A percentile compares a stretch with the other conserved stretches of the same genome.
These are phyloP conservation scores for Ceratocystis albifundus DNA, from an alignment of 2,329 filamentous ascomycete genomes.

Conservation along the genomic window DNA sequence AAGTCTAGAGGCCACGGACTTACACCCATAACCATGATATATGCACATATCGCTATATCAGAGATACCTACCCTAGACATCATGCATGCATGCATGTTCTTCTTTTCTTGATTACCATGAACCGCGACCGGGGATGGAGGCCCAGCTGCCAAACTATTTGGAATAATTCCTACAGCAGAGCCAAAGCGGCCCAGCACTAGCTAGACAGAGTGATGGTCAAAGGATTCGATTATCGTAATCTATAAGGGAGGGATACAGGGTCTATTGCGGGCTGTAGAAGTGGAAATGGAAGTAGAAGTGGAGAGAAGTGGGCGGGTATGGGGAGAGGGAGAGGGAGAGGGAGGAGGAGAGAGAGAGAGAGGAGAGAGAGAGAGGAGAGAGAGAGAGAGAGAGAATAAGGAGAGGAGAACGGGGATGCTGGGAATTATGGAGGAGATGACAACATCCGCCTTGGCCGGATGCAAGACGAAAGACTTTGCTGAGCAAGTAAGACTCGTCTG, in stretches of 20 bases:
- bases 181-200: background rate
- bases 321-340: background rate
- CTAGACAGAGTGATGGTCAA: background rate
- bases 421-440: background rate
- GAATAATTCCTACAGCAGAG: background rate
- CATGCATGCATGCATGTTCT: background rate
- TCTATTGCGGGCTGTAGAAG: background rate
- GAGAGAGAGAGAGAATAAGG: background rate
- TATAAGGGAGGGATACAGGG: constrained; percentile 9
- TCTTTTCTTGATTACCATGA: background rate
- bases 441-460: background rate
- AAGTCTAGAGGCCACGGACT: background rate
- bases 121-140: background rate
- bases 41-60: background rate
- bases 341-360: background rate
- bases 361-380: background rate
- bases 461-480: no score
- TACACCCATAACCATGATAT: background rate
- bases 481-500: no score
- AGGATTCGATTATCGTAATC: constrained; percentile 1
- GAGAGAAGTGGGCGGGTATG: no score
- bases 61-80: background rate
- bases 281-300: no score
- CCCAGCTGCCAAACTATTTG: constrained; percentile 1
- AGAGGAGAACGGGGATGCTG: background rate